Conservation (phyloP, 306 rosid species). For the Herpetospermum pedunculosum region DNA sequence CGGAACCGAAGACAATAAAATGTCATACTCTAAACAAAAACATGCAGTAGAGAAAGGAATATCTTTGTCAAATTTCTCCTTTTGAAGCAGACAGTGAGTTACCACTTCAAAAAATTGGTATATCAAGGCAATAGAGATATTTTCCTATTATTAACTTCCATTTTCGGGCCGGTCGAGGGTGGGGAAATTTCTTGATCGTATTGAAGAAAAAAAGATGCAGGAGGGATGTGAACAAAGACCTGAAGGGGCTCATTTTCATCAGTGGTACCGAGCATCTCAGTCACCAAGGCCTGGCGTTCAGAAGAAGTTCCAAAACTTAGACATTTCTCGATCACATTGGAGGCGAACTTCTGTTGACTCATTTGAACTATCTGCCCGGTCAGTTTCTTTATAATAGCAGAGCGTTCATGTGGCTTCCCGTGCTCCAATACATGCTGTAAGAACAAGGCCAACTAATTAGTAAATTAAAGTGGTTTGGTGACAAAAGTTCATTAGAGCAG, state of each 20-base stretch:
- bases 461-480: background rate
- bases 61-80: background rate
- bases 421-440: constrained; percentile 82
- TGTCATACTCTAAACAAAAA: background rate
- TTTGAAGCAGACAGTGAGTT: background rate
- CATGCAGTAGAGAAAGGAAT: background rate
- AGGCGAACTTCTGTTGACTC: constrained; percentile 99
- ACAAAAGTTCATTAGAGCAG: background rate
- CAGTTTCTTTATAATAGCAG: constrained; percentile 65
- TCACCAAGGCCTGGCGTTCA: constrained; percentile 69
- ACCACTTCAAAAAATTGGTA: background rate
- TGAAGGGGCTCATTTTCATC: constrained; percentile 98
- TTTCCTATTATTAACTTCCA: background rate
- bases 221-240: constrained; percentile 29
- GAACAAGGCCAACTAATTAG: background rate
- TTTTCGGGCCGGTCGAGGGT: background rate
- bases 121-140: background rate
- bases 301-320: constrained; percentile 62
- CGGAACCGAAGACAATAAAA: background rate
- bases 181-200: background rate
- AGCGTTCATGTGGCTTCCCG: constrained; percentile 76
- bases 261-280: constrained; percentile 88
- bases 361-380: constrained; percentile 83
- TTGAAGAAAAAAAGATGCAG: background rate
- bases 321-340: constrained; percentile 85